These are phyloP conservation scores for Ceratocystis ficicola DNA, from an alignment of 2,329 filamentous ascomycete species.

Conservation along the genomic window DNA sequence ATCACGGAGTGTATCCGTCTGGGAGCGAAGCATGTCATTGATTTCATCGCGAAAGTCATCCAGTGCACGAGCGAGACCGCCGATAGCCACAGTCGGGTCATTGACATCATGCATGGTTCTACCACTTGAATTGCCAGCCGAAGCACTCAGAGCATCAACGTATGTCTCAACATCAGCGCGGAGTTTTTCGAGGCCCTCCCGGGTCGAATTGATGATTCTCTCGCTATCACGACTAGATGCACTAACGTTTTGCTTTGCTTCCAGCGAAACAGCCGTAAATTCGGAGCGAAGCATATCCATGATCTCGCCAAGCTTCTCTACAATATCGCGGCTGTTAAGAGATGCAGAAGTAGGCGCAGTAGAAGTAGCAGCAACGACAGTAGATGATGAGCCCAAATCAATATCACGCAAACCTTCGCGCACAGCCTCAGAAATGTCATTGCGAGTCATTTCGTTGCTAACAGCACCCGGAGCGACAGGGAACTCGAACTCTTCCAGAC, in stretches of 20 bases:
- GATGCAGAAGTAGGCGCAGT: constrained; percentile 23
- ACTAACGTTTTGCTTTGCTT: constrained; percentile 64
- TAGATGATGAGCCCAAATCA: constrained; percentile 35
- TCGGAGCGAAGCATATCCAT: constrained; percentile 47
- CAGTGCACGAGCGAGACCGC: constrained; percentile 39
- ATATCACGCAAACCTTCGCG: constrained; percentile 45
- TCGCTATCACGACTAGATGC: constrained; percentile 73
- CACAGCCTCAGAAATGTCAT: constrained; percentile 53
- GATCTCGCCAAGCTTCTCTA: constrained; percentile 51
- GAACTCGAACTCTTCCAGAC: constrained; percentile 73
- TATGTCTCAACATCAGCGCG: constrained; percentile 70
- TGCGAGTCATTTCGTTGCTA: constrained; percentile 37
- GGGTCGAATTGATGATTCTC: constrained; percentile 76
- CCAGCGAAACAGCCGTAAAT: constrained; percentile 48
- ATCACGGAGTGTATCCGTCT: constrained; percentile 71
- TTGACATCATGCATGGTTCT: constrained; percentile 46
- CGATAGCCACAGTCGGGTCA: constrained; percentile 61
- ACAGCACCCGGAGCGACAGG: constrained; percentile 47
- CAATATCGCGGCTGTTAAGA: constrained; percentile 37
- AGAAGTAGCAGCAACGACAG: constrained; percentile 10
- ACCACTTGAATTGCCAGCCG: constrained; percentile 29
- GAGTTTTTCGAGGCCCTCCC: constrained; percentile 73
- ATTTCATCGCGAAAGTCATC: constrained; percentile 57
- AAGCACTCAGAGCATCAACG: constrained; percentile 54
- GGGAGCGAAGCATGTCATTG: constrained; percentile 59